Base-by-base conservation (phyloP, 2,329 filamentous ascomycete genomes). In the Fusarium falciforme region DNA sequence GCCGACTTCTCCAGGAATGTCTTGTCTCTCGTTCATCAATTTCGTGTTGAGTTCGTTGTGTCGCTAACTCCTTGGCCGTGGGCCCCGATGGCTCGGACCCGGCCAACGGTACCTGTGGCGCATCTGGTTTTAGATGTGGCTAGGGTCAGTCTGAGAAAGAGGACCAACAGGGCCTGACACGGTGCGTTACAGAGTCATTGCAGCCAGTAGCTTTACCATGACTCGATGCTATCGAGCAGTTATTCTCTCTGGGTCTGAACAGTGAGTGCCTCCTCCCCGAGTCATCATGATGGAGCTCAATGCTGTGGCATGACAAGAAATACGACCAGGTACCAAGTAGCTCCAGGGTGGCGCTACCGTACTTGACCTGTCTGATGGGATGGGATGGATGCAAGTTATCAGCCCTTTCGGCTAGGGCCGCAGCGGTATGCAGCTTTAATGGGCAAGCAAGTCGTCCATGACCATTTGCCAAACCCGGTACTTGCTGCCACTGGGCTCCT, bases 81-180 rank as follows among this genome's bases (percentile, higher is more conserved):
- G 36, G 17, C 25, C 36, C 55, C 55, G 35, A 59, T 40, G 35
- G 20, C 55, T 59, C 57, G 57, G 57, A 60, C 55, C 55, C 16
- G 17, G 16, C 27, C 49, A 54, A 54, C 66, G 29, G 29, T 29
- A 36, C 8, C 44, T 66, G 47, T 63, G 64, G 63, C 61, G 57
- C 52, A 62, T 68, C 44, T 55, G 40, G 71, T 72, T 74, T 73
- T 54, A 65, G 27, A 54, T 54, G 49, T 54, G 49, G 49, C 49
- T 54, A 54, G 49, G 49, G 49, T 54, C 47, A 31, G 47, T 54
- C 27, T 33, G 49, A 54, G 49, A 31, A 54, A 33, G 49, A 33
- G 27, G 11, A 20, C 11, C 27, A 54, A 54, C 17, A n/a, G 31
- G 47, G 31, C 49, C n/a, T 54, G 49, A 54, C 49, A 31, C 8